Conservation (phyloP, 306 rosid genomes). For the Pyrus betulifolia region DNA sequence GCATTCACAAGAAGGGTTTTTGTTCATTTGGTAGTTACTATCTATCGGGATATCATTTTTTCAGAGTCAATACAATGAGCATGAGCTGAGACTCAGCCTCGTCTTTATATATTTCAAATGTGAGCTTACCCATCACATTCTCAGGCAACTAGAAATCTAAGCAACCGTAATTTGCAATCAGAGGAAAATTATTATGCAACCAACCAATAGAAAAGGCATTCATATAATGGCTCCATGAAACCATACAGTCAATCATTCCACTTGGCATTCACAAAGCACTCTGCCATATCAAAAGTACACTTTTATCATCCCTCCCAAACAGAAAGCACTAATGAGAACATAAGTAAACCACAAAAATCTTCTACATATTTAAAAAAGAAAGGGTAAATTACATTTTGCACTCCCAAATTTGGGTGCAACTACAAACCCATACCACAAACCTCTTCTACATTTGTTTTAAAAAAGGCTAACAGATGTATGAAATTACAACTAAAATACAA, state of each 20-base stretch:
- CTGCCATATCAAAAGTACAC: neutral
- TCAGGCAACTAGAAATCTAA: neutral
- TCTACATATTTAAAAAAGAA: neutral
- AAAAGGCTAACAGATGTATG: too few species aligned
- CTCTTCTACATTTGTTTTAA: too few species aligned
- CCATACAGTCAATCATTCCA: neutral
- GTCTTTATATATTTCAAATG: neutral
- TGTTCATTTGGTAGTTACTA: neutral
- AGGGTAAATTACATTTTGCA: too few species aligned
- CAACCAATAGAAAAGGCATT: neutral
- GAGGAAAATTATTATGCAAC: neutral
- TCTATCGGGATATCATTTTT: neutral
- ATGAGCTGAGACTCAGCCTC: neutral
- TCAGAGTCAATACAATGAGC: neutral
- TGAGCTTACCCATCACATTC: neutral
- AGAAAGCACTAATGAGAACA: neutral
- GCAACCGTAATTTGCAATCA: neutral
- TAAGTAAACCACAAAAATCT: neutral
- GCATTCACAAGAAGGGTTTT: neutral
- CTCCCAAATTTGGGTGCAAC: too few species aligned
- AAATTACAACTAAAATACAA: too few species aligned
- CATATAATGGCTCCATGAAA: neutral
- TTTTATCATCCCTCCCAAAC: neutral
- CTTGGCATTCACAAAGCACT: neutral
- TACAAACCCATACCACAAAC: too few species aligned